Evolutionary conservation across 2,329 filamentous ascomycete genomes (phyloP), one percentile per base, ranked within the genome.

Genomic region (Macrophomina tecta): DNA sequence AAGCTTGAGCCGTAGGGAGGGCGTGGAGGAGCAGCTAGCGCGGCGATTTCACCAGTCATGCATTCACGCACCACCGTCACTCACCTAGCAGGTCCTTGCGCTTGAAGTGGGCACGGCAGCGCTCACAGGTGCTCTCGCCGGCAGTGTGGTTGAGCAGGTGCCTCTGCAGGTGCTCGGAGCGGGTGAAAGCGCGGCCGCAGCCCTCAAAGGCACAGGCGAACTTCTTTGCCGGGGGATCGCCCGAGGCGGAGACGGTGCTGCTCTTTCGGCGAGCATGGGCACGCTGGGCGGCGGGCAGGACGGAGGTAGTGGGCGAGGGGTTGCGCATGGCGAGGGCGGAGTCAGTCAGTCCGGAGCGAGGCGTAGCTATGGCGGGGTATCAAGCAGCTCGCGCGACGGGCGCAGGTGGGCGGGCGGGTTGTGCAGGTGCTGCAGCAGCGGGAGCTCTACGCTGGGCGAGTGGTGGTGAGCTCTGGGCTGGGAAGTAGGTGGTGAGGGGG

Each of bases 101-200:
- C 71, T 86, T 86, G 74, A 89, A 89, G 72, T 88, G 85, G 34
- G 86, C 85, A 66, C 83, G 82, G 69, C 88, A 90, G 71, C 87
- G 78, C 60, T 82, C 76, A 71, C 87, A 90, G 3, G 86, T 87
- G 68, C 82, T 82, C 51, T 85, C 83, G 12, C 77, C 77, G 28
- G 69, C 74, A n/a, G 80, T 78, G 71, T 88, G 86, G 70, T 88
- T 88, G 62, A 87, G 77, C 28, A 82, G 80, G 75, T 89, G 86
- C 14, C 86, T 81, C 68, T 86, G 84, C 60, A 88, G 78, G 73
- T 88, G 86, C 72, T 88, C 86, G 11, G 84, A 81, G 7, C 86
- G 80, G 30, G 85, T 86, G 72, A 88, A 88, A 16, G 80, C 79
- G 72, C 86, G 86, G 55, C 74, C 78, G 69, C 86, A 88, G 36